Base-by-base conservation (phyloP, 1,139 yeast genomes). In the Magnusiomyces tetraspermus region DNA sequence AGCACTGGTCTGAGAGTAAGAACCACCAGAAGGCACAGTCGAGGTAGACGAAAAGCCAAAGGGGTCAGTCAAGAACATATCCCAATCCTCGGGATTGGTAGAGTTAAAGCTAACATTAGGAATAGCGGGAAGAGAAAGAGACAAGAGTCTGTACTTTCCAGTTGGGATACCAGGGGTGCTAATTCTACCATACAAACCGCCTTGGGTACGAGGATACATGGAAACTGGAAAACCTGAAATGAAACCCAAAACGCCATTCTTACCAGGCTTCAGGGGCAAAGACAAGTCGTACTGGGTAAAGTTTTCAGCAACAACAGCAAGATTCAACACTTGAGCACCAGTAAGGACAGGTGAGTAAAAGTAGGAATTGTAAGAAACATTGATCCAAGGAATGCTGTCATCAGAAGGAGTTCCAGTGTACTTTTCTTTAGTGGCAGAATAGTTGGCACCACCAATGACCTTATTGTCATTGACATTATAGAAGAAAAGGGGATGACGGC, bases 111-210 rank as follows among this genome's bases (percentile, higher is more conserved):
- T 45, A 5, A 13, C 19, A 38, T 46, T 45, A 11, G 51, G 49
- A n/a, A 43, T 28, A 5, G 54, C 48, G 22, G 54, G 54, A 10
- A 52, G 46, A 37, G 46, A 38, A 17, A 49, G 52, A 10, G 52
- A 50, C 28, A 52, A 15, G 19, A 52, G 48, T 4, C 49, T 40
- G 50, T 52, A 52, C 40, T 33, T 37, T n/a, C 54, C 54, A 3
- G 51, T 45, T 11, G 50, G 43, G 23, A 52, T 46, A 22, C 33
- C 45, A 36, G 54, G 42, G 21, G 50, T 51, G 36, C 22, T 26
- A 21, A 43, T 30, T 2, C 33, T 2, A 42, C 46, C 30, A 46
- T 42, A 23, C 42, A 40, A 26, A 19, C 49, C 54, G 22, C 45
- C 51, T 3, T 33, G 46, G 2, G 54, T 24, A 2, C 54, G 54